phyloP scores from a whole-genome alignment of 108 stramenopile genomes.

The Fragilaria crotonensis region DNA sequence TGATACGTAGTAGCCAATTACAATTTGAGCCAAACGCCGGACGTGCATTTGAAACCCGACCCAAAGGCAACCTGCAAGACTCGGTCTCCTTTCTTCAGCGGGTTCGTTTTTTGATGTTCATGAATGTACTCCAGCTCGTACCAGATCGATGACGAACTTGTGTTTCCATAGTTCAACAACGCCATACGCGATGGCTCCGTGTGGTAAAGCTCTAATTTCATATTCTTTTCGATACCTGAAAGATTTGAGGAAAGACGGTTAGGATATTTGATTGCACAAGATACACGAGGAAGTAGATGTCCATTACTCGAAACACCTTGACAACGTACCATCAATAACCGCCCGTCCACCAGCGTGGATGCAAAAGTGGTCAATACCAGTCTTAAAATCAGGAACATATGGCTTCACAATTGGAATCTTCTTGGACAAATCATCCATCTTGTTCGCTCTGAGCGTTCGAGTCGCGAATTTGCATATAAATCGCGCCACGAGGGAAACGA shows the following conservation, averaged over 20 bases:
- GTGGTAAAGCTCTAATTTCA: slow-evolving; percentile 87
- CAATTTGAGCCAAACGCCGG: slow-evolving; percentile 93
- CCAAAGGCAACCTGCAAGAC: slow-evolving; percentile 97
- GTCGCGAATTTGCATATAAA: slow-evolving; percentile 42
- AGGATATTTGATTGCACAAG: neutral
- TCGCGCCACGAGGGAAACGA: slow-evolving; percentile 40
- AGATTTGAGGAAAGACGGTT: neutral
- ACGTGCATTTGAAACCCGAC: slow-evolving; percentile 97
- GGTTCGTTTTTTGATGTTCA: slow-evolving; percentile 84
- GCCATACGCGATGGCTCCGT: slow-evolving; percentile 90
- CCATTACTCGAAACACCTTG: neutral
- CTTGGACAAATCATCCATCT: slow-evolving; percentile 37
- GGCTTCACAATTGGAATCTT: slow-evolving; percentile 57
- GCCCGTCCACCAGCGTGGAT: slow-evolving; percentile 97
- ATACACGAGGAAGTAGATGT: neutral
- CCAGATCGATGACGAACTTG: slow-evolving; percentile 95
- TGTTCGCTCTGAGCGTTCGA: slow-evolving; percentile 31
- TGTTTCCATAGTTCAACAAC: slow-evolving; percentile 94
- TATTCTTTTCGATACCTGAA: slow-evolving; percentile 94
- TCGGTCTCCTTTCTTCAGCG: slow-evolving; percentile 82
- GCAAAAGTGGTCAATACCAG: slow-evolving; percentile 96
- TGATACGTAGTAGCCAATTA: too few species aligned
- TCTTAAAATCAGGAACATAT: slow-evolving; percentile 97
- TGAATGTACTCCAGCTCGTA: slow-evolving; percentile 96
- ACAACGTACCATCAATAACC: slow-evolving; percentile 85